A percentile compares a stretch with the other conserved stretches of the same genome.
Conservation (phyloP, 2,329 filamentous ascomycete species). For the Alternaria sp. region DNA sequence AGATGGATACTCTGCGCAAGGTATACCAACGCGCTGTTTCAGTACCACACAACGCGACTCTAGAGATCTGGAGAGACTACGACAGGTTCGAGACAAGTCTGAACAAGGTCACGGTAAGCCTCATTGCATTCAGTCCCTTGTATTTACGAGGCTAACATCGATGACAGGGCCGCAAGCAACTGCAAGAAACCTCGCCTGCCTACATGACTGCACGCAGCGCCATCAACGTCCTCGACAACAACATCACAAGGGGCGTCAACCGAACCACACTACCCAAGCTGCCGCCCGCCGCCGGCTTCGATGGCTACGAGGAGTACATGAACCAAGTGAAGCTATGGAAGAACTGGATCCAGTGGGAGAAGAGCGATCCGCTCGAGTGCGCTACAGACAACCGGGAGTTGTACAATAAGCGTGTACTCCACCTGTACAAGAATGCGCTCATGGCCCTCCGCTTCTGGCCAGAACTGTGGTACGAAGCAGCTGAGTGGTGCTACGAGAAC, state of each 20-base stretch:
- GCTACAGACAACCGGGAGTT: slow-evolving; percentile 78
- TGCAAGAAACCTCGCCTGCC: slow-evolving; percentile 88
- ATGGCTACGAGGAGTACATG: slow-evolving; percentile 82
- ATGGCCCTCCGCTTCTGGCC: slow-evolving; percentile 96
- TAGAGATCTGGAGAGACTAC: slow-evolving; percentile 94
- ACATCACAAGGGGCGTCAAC: slow-evolving; percentile 77
- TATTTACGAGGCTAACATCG: slow-evolving; percentile 22
- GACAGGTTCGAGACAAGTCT: slow-evolving; percentile 93
- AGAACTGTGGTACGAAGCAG: slow-evolving; percentile 93
- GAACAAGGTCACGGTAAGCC: slow-evolving; percentile 84
- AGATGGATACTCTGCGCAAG: slow-evolving; percentile 92
- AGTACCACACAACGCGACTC: slow-evolving; percentile 82
- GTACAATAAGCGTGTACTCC: slow-evolving; percentile 80
- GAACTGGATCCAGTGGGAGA: slow-evolving; percentile 94
- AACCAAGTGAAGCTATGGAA: slow-evolving; percentile 90
- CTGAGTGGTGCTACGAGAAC: slow-evolving; percentile 89
- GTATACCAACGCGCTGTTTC: slow-evolving; percentile 90
- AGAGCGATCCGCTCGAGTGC: slow-evolving; percentile 85
- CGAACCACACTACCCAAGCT: slow-evolving; percentile 80
- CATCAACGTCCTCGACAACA: slow-evolving; percentile 89
- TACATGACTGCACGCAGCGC: slow-evolving; percentile 97
- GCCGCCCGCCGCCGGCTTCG: slow-evolving; percentile 83
- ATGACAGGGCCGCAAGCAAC: slow-evolving; percentile 82
- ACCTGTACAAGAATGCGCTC: slow-evolving; percentile 90
- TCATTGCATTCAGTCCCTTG: background rate